phyloP scores from a whole-genome alignment of 2,329 filamentous ascomycete species.

The Zymoseptoria pseudotritici region DNA sequence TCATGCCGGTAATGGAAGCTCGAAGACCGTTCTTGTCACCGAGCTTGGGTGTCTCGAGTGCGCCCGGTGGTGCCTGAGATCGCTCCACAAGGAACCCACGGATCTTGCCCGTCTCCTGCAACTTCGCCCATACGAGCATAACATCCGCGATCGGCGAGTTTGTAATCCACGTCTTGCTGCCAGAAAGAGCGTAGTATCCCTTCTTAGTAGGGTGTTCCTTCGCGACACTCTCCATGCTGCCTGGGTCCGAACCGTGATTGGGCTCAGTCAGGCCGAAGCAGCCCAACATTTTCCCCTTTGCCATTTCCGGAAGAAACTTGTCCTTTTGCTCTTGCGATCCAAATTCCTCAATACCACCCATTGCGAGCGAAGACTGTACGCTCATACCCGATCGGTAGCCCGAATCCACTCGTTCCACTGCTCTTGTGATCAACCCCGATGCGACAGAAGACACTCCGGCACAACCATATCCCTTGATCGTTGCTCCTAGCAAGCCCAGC shows the following conservation, averaged over 20 bases:
- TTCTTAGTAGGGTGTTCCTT: conserved; percentile 76
- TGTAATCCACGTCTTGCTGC: conserved; percentile 91
- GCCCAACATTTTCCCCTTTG: conserved; percentile 72
- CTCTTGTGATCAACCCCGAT: conserved; percentile 80
- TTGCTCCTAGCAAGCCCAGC: conserved; percentile 78
- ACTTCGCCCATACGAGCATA: conserved; percentile 84
- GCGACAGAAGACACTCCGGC: conserved; percentile 82
- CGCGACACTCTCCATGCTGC: conserved; percentile 83
- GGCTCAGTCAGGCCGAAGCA: conserved; percentile 89
- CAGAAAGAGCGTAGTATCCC: conserved; percentile 71
- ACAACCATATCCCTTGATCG: conserved; percentile 80
- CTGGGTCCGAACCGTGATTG: conserved; percentile 86
- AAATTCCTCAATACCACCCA: conserved; percentile 86
- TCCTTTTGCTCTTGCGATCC: conserved; percentile 84
- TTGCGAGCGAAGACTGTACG: conserved; percentile 84
- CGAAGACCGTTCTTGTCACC: conserved; percentile 93
- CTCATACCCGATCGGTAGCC: conserved; percentile 91
- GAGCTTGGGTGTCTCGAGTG: conserved; percentile 82
- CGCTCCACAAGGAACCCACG: conserved; percentile 86
- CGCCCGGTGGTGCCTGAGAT: conserved; percentile 74
- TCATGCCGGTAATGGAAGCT: conserved; percentile 95
- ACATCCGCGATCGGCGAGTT: conserved; percentile 87
- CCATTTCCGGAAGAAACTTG: conserved; percentile 70
- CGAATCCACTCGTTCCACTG: conserved; percentile 84
- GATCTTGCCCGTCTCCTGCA: conserved; percentile 87